Evolutionary conservation across 768 basidiomycete species (phyloP), one percentile per base, ranked within the genome.

Genomic region (Podaxis sp.): DNA sequence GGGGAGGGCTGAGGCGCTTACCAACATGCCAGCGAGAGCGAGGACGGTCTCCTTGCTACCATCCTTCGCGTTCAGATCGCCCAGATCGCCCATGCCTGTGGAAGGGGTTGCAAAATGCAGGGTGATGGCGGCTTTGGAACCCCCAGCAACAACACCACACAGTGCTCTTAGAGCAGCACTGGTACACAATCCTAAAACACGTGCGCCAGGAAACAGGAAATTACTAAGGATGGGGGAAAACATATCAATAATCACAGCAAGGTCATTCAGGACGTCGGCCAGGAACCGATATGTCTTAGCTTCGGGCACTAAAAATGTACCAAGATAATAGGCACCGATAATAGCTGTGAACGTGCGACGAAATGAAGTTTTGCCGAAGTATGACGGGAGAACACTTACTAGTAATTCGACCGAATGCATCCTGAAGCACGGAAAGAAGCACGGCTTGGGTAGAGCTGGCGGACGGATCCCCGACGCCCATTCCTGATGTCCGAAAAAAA

Each of bases 21-120:
- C 89, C 70, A 90, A 68, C 82, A 89, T 86, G 19, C 89, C 88
- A 1, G 85, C 67, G 33, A 90, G 80, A 1, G 85, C 85, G 2
- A 91, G 73, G 0, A 89, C 83, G 0, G 89, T 90, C 72, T 90
- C 88, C 64, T 87, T 86, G 70, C 88, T 89, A 0, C 85, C 80
- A 63, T 88, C 88, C 68, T 91, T 91, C 1, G 88, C 88, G 61
- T 85, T 89, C 46, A 90, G 74, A 66, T 90, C 89, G 1, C 88
- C 88, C 12, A 90, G 76, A 65, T 90, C 88, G 4, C 87, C 87
- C 46, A 77, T 77, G 0, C 82, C 81, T 9, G 63, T 69, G 13
- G 76, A 56, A 1, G 85, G 81, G 3, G 79, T 81, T 0, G 87
- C 82, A 66, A 90, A 88, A 67, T 90, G 89, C 57, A 87, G 73